These are phyloP conservation scores for Narthecium ossifragum DNA, from an alignment of 106 monocot genomes.

Conservation along the genomic window DNA sequence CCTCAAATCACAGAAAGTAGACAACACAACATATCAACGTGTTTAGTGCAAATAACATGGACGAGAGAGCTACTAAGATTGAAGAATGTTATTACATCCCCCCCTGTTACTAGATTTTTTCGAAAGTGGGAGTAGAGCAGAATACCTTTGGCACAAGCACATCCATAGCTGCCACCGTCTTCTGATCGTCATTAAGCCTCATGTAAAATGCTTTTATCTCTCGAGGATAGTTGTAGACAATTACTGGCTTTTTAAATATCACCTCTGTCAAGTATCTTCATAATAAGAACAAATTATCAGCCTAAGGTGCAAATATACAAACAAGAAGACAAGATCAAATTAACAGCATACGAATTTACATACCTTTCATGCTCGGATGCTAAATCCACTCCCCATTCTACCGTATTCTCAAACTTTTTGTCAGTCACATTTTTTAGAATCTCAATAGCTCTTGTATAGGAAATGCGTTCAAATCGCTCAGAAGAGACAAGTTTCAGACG, in stretches of 20 bases:
- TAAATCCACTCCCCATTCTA: slow-evolving; percentile 77
- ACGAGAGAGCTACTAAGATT: no score
- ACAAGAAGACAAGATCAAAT: background rate
- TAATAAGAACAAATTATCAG: slow-evolving; percentile 11
- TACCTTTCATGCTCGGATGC: slow-evolving; percentile 91
- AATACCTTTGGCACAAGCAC: slow-evolving; percentile 77
- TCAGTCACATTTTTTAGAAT: slow-evolving; percentile 56
- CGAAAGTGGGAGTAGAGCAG: background rate
- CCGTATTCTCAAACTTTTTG: slow-evolving; percentile 70
- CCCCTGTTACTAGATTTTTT: no score
- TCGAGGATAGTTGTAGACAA: slow-evolving; percentile 79
- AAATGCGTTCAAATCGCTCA: slow-evolving; percentile 52
- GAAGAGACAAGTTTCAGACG: slow-evolving; percentile 68
- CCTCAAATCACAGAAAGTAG: no score
- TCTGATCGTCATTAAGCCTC: slow-evolving; percentile 64
- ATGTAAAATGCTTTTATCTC: slow-evolving; percentile 77
- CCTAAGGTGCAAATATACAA: background rate
- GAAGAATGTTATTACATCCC: no score
- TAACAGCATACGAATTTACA: background rate
- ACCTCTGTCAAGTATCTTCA: slow-evolving; percentile 73
- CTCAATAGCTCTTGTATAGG: slow-evolving; percentile 71
- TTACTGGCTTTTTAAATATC: slow-evolving; percentile 71
- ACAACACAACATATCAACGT: no score
- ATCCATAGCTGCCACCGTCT: slow-evolving; percentile 82
- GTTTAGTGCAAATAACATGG: no score